Evolutionary conservation across 2,329 filamentous ascomycete species (phyloP), one percentile per base, ranked within the genome.

Genomic region (Ampelomyces quisqualis): DNA sequence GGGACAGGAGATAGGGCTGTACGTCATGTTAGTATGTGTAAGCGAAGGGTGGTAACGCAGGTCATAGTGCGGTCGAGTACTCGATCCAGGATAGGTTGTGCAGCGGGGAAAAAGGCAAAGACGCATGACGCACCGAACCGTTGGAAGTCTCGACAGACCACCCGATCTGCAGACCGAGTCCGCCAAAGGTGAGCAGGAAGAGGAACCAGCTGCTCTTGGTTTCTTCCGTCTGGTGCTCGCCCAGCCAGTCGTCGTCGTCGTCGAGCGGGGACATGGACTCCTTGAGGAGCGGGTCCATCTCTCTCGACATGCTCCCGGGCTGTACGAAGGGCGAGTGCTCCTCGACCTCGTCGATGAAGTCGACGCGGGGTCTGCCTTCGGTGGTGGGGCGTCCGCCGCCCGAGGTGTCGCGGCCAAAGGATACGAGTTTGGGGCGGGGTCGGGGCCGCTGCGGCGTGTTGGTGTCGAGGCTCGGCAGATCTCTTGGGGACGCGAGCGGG

Each of bases 81-180:
- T n/a, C n/a, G n/a, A n/a, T n/a, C n/a, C n/a, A n/a, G n/a, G n/a
- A n/a, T n/a, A n/a, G n/a, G n/a, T n/a, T n/a, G n/a, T n/a, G n/a
- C n/a, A n/a, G n/a, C n/a, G 23, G 18, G 17, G n/a, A 20, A n/a
- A 21, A 15, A 37, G 34, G 29, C 43, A 19, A 42, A 34, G 34
- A 21, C 19, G 15, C 23, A 36, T 15, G 33, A 70, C 76, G 60
- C 65, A 80, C 77, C 38, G 91, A 95, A 56, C 90, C 90, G 73
- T 95, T 91, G 38, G 90, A 95, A 28, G 95, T 77, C 69, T 97
- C 91, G 28, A 95, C 90, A 1, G 90, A 90, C 91, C 91, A 97
- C 19, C 91, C 90, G 55, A 97, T 86, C 71, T 97, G 91, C 48
- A 97, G 74, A 17, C 81, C 91, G 45, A 88, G 88, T 54, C 95